These are phyloP conservation scores for Taphrina communis DNA, from an alignment of 1,139 yeast genomes.

Conservation along the genomic window DNA sequence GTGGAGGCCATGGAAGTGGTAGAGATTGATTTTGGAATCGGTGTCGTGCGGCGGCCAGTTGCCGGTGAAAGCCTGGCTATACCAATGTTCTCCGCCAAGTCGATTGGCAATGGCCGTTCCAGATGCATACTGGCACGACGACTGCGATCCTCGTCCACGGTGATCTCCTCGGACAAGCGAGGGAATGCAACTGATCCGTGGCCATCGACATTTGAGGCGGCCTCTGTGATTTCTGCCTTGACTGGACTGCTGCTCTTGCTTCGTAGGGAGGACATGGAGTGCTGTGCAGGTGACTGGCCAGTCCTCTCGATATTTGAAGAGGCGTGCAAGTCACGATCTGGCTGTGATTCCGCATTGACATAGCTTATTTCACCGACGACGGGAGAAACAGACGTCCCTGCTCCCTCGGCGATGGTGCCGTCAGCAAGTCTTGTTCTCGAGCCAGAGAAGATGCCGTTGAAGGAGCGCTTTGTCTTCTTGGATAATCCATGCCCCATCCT, in stretches of 20 bases:
- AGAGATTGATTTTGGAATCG: background rate
- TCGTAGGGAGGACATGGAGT: slow-evolving; percentile 8
- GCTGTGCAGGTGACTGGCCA: slow-evolving; percentile 13
- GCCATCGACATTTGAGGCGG: slow-evolving; percentile 33
- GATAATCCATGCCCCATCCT: slow-evolving; percentile 36
- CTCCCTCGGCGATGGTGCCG: background rate
- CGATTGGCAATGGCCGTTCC: slow-evolving; percentile 35
- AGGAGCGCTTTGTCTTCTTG: slow-evolving; percentile 34
- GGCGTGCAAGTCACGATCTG: background rate
- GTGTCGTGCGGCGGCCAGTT: background rate
- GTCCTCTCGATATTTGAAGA: background rate
- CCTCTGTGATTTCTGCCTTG: slow-evolving; percentile 25
- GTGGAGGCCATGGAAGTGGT: background rate
- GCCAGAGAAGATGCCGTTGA: slow-evolving; percentile 28
- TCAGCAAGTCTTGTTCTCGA: slow-evolving; percentile 18
- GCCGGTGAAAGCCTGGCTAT: background rate
- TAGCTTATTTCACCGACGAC: slow-evolving; percentile 28
- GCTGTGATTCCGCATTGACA: slow-evolving; percentile 25
- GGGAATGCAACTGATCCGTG: slow-evolving; percentile 37
- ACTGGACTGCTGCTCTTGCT: slow-evolving; percentile 3
- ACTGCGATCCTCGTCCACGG: slow-evolving; percentile 20
- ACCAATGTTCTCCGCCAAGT: background rate
- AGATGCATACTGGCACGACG: slow-evolving; percentile 40
- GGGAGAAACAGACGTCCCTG: background rate
- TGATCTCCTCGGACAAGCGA: slow-evolving; percentile 25